Evolutionary conservation across 2,329 filamentous ascomycete species (phyloP).

Genomic region (Didymella segeticola): DNA sequence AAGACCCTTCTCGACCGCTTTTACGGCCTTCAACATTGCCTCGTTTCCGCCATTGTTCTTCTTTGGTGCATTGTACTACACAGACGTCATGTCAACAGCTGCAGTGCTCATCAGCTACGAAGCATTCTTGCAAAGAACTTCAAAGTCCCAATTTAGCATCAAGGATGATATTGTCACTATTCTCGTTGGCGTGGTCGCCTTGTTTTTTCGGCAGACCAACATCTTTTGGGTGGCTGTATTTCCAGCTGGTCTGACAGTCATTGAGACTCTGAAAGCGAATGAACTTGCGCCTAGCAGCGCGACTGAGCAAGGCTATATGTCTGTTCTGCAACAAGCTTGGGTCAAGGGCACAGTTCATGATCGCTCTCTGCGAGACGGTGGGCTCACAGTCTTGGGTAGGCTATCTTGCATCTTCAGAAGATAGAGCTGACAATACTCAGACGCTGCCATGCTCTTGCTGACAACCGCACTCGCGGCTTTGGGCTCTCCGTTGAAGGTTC

Average conservation of each 20-base stretch:
- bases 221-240: constrained; percentile 92
- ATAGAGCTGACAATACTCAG: constrained; percentile 18
- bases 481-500: constrained; percentile 49
- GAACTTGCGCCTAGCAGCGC: neutral
- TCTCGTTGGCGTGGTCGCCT: constrained; percentile 68
- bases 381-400: constrained; percentile 16
- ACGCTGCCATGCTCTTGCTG: constrained; percentile 50
- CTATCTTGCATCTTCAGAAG: too few relatives aligned
- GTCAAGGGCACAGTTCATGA: constrained; percentile 32
- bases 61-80: constrained; percentile 95
- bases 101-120: constrained; percentile 75
- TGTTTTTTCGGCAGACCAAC: constrained; percentile 91
- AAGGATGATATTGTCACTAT: constrained; percentile 25
- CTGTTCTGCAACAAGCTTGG: constrained; percentile 30
- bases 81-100: constrained; percentile 83
- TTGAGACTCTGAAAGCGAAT: constrained; percentile 36
- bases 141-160: constrained; percentile 28
- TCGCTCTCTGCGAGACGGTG: constrained; percentile 29
- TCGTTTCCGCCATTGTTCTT: constrained; percentile 94
- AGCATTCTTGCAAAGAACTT: constrained; percentile 44
- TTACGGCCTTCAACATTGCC: constrained; percentile 78
- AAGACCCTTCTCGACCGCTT: constrained; percentile 50
- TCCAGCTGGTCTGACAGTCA: constrained; percentile 63
- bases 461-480: constrained; percentile 69
- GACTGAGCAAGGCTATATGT: neutral